Evolutionary conservation across 495 filamentous ascomycete genomes (phyloP).

Genomic region (Apiosordaria backusii): DNA sequence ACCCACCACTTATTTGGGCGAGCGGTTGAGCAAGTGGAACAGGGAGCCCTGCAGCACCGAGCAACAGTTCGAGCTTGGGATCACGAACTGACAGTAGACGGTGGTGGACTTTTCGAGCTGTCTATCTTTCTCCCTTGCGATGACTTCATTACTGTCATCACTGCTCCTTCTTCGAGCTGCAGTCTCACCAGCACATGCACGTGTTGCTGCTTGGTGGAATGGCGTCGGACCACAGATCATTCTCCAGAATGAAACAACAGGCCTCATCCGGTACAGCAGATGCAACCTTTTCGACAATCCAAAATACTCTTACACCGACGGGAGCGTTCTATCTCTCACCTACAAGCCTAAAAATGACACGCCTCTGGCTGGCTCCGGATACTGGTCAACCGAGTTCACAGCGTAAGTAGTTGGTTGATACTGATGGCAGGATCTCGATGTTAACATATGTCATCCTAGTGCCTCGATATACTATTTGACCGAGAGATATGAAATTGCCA

Average conservation of each 20-base stretch:
- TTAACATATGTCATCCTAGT: conserved; percentile 10
- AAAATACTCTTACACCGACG: conserved; percentile 28
- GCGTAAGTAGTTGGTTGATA: conserved; percentile 16
- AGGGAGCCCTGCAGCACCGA: background rate
- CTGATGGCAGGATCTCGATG: background rate
- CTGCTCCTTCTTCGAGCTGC: conserved; percentile 27
- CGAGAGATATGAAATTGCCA: conserved; percentile 23
- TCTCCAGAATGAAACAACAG: conserved; percentile 33
- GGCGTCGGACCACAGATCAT: conserved; percentile 33
- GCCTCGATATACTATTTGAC: conserved; percentile 36
- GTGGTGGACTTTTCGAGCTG: background rate
- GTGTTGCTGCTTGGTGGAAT: conserved; percentile 34
- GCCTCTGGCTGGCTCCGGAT: conserved; percentile 36
- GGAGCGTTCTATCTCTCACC: conserved; percentile 20
- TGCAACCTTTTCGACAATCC: conserved; percentile 32
- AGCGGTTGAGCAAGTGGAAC: background rate
- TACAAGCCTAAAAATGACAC: conserved; percentile 31
- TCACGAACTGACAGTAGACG: background rate
- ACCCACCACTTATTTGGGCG: background rate
- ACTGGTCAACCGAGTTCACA: conserved; percentile 21
- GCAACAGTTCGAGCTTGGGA: background rate
- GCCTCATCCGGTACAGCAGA: conserved; percentile 34
- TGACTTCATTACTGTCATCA: conserved; percentile 16
- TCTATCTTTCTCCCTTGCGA: background rate
- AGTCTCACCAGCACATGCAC: conserved; percentile 22